phyloP scores from a whole-genome alignment of 257 asterid genomes.

The Lavandula angustifolia region DNA sequence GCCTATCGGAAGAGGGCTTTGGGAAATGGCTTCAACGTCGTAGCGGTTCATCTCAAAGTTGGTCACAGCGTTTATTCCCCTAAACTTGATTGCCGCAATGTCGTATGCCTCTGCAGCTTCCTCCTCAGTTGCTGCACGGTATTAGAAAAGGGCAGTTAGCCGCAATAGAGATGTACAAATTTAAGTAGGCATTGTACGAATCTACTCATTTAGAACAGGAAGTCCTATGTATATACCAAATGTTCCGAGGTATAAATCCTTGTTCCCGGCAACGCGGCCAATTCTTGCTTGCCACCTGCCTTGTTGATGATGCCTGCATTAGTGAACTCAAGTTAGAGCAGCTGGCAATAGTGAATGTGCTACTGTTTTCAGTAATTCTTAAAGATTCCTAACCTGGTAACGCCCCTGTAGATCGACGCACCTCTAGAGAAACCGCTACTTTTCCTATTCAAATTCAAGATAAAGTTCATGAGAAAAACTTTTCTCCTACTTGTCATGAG shows the following conservation, averaged over 20 bases:
- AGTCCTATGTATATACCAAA: slow-evolving; percentile 47
- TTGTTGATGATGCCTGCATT: slow-evolving; percentile 94
- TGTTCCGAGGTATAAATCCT: slow-evolving; percentile 92
- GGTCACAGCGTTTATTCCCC: slow-evolving; percentile 85
- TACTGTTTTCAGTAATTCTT: not conserved
- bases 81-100: slow-evolving; percentile 91
- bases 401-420: slow-evolving; percentile 87
- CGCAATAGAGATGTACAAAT: no score
- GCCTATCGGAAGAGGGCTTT: slow-evolving; percentile 84
- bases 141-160: no score
- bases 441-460: slow-evolving; percentile 47
- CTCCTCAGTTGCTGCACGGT: slow-evolving; percentile 80
- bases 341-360: not conserved
- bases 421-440: slow-evolving; percentile 95
- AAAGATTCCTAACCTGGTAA: slow-evolving; percentile 60
- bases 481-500: not conserved
- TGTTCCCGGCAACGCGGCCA: slow-evolving; percentile 95
- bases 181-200: no score
- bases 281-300: slow-evolving; percentile 99
- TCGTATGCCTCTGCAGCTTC: slow-evolving; percentile 99
- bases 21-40: slow-evolving; percentile 77
- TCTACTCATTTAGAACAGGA: not conserved
- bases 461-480: slow-evolving; percentile 7
- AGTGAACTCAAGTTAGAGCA: no score
- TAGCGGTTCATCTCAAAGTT: slow-evolving; percentile 92